Evolutionary conservation across 169 alveolate genomes (phyloP).

Genomic region (Plasmodium adleri): DNA sequence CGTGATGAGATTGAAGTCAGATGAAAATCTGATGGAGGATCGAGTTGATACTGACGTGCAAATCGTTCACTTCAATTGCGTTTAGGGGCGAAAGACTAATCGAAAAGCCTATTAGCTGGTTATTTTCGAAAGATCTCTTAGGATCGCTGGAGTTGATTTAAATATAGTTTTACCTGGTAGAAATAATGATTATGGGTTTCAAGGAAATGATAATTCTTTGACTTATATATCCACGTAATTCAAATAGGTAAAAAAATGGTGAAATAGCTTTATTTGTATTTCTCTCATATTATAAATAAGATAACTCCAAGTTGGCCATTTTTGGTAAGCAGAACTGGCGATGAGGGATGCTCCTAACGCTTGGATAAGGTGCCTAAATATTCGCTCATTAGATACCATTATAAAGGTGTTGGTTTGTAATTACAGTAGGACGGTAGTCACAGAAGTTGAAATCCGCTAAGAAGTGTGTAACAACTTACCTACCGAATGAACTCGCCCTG

Average conservation of each 20-base stretch:
- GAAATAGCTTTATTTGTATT: constrained; percentile 1
- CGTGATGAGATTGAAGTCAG: constrained; percentile 94
- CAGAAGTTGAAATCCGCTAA: constrained; percentile 95
- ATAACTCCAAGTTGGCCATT: constrained; percentile 94
- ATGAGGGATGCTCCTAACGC: constrained; percentile 94
- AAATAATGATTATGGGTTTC: constrained; percentile 91
- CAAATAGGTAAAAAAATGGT: constrained; percentile 28
- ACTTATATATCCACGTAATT: constrained; percentile 89
- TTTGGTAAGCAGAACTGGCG: constrained; percentile 95
- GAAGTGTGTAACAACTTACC: too few species aligned
- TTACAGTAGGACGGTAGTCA: constrained; percentile 95
- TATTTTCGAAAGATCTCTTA: constrained; percentile 95
- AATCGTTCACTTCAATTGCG: constrained; percentile 93
- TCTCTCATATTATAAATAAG: constrained; percentile 83
- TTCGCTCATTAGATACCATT: constrained; percentile 93
- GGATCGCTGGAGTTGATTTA: constrained; percentile 91
- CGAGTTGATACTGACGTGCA: constrained; percentile 94
- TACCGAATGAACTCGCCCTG: constrained; percentile 94
- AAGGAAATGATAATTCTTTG: constrained; percentile 81
- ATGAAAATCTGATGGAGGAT: constrained; percentile 93
- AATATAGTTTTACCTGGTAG: constrained; percentile 90
- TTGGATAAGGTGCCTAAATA: constrained; percentile 93
- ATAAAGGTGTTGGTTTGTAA: constrained; percentile 91
- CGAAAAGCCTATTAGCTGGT: constrained; percentile 96
- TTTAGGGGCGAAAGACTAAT: constrained; percentile 95